Base-by-base conservation (phyloP, 129 eudicot species). In the Kitagawia praeruptora region DNA sequence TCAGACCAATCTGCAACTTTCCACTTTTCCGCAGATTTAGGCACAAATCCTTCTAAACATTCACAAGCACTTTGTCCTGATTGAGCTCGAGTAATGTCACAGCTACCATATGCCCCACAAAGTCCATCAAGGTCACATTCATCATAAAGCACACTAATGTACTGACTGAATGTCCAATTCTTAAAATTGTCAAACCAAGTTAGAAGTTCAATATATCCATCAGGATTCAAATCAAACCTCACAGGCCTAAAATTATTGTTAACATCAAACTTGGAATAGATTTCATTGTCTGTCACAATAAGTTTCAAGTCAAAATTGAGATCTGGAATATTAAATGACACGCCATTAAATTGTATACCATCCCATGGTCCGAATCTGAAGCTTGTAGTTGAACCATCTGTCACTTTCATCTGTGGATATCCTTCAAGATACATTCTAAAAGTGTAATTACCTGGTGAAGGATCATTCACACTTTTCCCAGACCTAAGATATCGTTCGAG, bases 31-130 rank as follows among this genome's bases (percentile, higher is more conserved):
- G 47, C 78, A 73, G 51, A 67, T 69, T 34, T 84, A 3, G 96
- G 91, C 23, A 41, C 80, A 41, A 85, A 91, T 53, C 81, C 84
- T 10, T 67, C 58, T 53, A 91, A 81, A 58, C 96, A 91, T 3
- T 14, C 40, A 72, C 96, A 91, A 4, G 41, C n/a, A 0, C 83
- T 34, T 25, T 25, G 40, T 46, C 77, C 77, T 25, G 56, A 27
- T 28, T 5, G 90, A 3, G 85, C 10, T 14, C 41, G 71, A 12
- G 16, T 19, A 15, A 80, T 45, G 48, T 82, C 78, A 64, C 97
- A 89, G 14, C 25, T 77, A 21, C 86, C 88, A 69, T 64, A 75
- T 23, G 82, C 45, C 39, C 89, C 86, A 66, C 97, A 91, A 8
- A 48, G n/a, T 0, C 76, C 82, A 61, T 89, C 87, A 21, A 51